Evolutionary conservation across 1,284 basidiomycete species (phyloP).

Genomic region (Erythrobasidium hasegawianum): DNA sequence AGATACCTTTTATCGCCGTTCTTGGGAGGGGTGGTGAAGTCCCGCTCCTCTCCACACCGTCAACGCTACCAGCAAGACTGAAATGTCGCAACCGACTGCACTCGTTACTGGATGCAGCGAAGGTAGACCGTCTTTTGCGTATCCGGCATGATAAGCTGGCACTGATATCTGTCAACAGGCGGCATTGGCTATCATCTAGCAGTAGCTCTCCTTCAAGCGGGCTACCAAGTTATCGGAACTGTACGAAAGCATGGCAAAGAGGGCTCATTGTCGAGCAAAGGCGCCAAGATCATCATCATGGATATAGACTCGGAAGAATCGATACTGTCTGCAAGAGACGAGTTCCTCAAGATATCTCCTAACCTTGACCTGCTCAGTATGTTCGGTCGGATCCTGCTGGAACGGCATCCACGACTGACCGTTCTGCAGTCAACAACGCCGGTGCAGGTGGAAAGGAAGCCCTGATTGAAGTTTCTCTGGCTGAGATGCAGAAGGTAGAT

Average conservation of each 20-base stretch:
- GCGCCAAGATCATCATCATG: slow-evolving; percentile 30
- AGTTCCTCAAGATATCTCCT: slow-evolving; percentile 23
- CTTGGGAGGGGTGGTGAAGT: too few species aligned
- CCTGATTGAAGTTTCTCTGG: slow-evolving; percentile 8
- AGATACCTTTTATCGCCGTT: too few species aligned
- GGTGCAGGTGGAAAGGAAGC: slow-evolving; percentile 29
- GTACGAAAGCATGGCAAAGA: slow-evolving; percentile 26
- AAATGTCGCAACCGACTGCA: slow-evolving; percentile 3
- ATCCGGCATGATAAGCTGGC: too few species aligned
- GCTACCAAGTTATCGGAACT: slow-evolving; percentile 21
- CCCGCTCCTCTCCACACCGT: too few species aligned
- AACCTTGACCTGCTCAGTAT: slow-evolving; percentile 12
- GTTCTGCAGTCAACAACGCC: slow-evolving; percentile 15
- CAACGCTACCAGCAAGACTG: too few species aligned
- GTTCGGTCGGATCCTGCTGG: background rate
- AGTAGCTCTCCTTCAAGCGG: slow-evolving; percentile 7
- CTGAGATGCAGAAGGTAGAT: slow-evolving; percentile 1
- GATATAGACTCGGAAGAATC: slow-evolving; percentile 13
- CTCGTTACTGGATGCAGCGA: slow-evolving; percentile 27
- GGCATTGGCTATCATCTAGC: slow-evolving; percentile 28
- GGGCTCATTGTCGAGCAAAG: slow-evolving; percentile 7
- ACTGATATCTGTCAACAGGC: slow-evolving; percentile 4
- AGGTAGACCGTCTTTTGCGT: background rate
- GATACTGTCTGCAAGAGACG: slow-evolving; percentile 18
- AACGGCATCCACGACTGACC: background rate